phyloP scores from a whole-genome alignment of 2,329 filamentous ascomycete species.

The Aspergillus pseudotamarii region DNA sequence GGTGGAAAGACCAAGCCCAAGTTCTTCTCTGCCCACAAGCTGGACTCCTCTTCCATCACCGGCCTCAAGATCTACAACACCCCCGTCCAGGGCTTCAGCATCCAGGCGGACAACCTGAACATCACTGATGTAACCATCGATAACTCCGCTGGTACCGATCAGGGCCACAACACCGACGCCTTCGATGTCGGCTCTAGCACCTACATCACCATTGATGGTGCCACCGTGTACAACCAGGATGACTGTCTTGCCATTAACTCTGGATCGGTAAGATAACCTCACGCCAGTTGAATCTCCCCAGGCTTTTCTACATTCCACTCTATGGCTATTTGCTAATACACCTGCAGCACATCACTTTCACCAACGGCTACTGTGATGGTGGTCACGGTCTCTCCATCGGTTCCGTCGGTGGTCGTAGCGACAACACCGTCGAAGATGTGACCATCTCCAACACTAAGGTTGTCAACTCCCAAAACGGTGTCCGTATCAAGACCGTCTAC shows the following conservation, averaged over 20 bases:
- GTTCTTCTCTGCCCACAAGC: constrained; percentile 57
- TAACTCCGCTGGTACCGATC: constrained; percentile 56
- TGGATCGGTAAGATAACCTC: constrained; percentile 32
- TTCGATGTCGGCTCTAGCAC: constrained; percentile 59
- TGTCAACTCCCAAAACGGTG: constrained; percentile 37
- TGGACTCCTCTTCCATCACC: constrained; percentile 33
- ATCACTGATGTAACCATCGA: constrained; percentile 59
- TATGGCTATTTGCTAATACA: not conserved
- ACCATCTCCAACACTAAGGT: constrained; percentile 54
- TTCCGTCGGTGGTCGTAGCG: constrained; percentile 48
- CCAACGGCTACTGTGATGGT: constrained; percentile 46
- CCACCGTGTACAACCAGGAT: constrained; percentile 62
- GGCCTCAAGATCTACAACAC: constrained; percentile 37
- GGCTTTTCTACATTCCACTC: not conserved
- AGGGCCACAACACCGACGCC: constrained; percentile 60
- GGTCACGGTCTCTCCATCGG: constrained; percentile 39
- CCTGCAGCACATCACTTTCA: constrained; percentile 49
- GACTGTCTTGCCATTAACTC: constrained; percentile 64
- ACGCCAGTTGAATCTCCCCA: not conserved
- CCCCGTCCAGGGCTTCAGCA: constrained; percentile 40
- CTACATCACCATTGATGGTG: constrained; percentile 55
- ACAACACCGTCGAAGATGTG: constrained; percentile 58
- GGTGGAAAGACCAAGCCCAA: constrained; percentile 67
- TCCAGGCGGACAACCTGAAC: constrained; percentile 52
- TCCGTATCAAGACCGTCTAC: constrained; percentile 54